phyloP scores from a whole-genome alignment of 176 grass and related monocot species.

The Ensete glaucum region DNA sequence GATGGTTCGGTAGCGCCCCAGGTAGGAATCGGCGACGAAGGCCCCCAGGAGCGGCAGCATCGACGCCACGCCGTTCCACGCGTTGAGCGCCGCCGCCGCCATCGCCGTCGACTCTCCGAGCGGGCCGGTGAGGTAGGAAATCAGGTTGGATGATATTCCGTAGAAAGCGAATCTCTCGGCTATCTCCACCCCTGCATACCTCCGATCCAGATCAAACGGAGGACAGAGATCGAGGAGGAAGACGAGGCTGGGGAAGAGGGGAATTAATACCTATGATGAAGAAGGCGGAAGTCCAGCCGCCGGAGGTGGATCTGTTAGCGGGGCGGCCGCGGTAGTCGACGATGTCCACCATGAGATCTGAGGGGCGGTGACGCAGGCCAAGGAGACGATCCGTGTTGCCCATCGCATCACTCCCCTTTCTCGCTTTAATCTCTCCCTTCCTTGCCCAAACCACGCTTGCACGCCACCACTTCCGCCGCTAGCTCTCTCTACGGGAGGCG shows the following conservation, averaged over 20 bases:
- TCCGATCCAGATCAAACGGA: background rate
- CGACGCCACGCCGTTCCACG: constrained; percentile 32
- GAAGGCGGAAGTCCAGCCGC: constrained; percentile 40
- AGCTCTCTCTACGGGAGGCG: too few species aligned
- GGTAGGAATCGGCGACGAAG: background rate
- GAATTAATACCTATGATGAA: constrained; percentile 50
- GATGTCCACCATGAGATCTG: background rate
- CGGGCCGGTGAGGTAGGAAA: constrained; percentile 65
- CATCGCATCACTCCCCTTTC: background rate
- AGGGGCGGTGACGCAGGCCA: background rate
- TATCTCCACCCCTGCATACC: constrained; percentile 46
- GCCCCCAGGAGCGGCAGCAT: constrained; percentile 35
- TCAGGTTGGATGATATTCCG: constrained; percentile 52
- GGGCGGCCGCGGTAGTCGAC: constrained; percentile 44
- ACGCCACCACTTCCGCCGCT: too few species aligned
- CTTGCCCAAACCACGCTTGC: background rate
- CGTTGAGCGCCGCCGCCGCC: constrained; percentile 37
- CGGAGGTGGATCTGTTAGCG: constrained; percentile 31
- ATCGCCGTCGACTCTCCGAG: constrained; percentile 31
- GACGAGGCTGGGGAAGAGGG: background rate
- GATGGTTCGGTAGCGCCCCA: constrained; percentile 4
- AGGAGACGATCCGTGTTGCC: constrained; percentile 25
- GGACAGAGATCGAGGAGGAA: background rate
- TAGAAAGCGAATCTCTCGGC: constrained; percentile 47
- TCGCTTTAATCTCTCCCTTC: background rate